Conservation (phyloP, 2,329 filamentous ascomycete genomes). For the Hawksworthiomyces lignivorus region DNA sequence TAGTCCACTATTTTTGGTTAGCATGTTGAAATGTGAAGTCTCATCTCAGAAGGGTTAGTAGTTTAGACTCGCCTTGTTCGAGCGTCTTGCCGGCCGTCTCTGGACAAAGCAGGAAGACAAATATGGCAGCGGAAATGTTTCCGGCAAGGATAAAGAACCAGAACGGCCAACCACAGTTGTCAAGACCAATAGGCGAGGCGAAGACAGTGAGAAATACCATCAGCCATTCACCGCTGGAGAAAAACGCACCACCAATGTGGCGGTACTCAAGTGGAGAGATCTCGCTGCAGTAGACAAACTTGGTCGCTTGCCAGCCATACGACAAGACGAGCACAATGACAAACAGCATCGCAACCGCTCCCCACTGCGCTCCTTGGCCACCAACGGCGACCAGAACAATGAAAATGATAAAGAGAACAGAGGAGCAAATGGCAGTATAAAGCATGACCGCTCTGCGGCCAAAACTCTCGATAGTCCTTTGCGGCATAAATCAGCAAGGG, state of each 20-base stretch:
- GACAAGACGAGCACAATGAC: constrained; percentile 1
- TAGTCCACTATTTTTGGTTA: not conserved
- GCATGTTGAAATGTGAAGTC: not conserved
- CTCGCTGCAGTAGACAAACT: constrained; percentile 4
- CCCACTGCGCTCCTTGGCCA: not conserved
- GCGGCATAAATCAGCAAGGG: not conserved
- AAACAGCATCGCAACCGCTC: not conserved
- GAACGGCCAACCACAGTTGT: not conserved
- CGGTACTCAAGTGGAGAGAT: constrained; percentile 3
- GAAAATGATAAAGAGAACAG: not conserved
- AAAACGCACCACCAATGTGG: constrained; percentile 1
- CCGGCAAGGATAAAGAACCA: constrained; percentile 4
- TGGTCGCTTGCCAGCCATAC: constrained; percentile 2
- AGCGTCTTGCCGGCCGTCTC: constrained; percentile 2
- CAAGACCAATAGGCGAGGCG: not conserved
- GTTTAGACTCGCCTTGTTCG: not conserved
- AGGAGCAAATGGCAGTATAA: not conserved
- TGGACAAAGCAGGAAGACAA: constrained; percentile 1
- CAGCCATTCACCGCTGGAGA: constrained; percentile 3
- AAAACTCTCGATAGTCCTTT: constrained; percentile 1
- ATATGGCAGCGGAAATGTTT: not conserved
- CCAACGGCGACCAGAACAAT: constrained; percentile 1
- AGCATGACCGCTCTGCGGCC: constrained; percentile 2
- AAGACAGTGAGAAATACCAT: constrained; percentile 4
- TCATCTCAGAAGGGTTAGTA: not conserved